Base-by-base conservation (phyloP, 1,284 basidiomycete species). In the Chalciporus sp. region DNA sequence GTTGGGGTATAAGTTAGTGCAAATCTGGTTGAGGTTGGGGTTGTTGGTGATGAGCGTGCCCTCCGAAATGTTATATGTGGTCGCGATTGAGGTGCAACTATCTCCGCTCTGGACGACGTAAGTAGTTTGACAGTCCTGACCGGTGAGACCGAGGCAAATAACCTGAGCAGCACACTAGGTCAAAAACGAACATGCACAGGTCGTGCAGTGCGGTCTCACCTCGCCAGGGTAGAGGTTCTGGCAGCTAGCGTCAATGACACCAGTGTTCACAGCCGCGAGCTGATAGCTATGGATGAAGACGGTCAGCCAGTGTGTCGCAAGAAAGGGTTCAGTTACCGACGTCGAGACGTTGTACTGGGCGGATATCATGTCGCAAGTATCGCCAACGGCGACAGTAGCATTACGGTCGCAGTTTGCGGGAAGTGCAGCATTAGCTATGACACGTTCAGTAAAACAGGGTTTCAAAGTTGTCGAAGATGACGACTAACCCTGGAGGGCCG, bases 21-120 rank as follows among this genome's bases (percentile, higher is more conserved):
- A n/a, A n/a, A n/a, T n/a, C n/a, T n/a, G n/a, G n/a, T 79, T 64
- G 45, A 86, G 58, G 58, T 83, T 80, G 8, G 81, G 83, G 70
- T 85, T 85, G 68, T 85, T 85, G 27, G 70, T 63, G 40, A 70
- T n/a, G n/a, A n/a, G n/a, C n/a, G n/a, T n/a, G n/a, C n/a, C n/a
- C n/a, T n/a, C 57, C 33, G 70, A 43, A n/a, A n/a, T n/a, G n/a
- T n/a, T n/a, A n/a, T n/a, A n/a, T n/a, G n/a, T n/a, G n/a, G n/a
- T n/a, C n/a, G n/a, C n/a, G n/a, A 84, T 77, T 4, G 51, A 27
- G 3, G 40, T 50, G 61, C 85, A 82, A 7, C 60, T 74, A 58
- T 84, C 75, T 3, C 74, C 76, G 0, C 57, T 45, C 31, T 60
- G 55, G 76, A n/a, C 73, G 19, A 73, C 68, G 42, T 76, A 68